Evolutionary conservation across 1,139 yeast genomes (phyloP), one percentile per base, ranked within the genome.

Genomic region (Hanseniaspora sp.): DNA sequence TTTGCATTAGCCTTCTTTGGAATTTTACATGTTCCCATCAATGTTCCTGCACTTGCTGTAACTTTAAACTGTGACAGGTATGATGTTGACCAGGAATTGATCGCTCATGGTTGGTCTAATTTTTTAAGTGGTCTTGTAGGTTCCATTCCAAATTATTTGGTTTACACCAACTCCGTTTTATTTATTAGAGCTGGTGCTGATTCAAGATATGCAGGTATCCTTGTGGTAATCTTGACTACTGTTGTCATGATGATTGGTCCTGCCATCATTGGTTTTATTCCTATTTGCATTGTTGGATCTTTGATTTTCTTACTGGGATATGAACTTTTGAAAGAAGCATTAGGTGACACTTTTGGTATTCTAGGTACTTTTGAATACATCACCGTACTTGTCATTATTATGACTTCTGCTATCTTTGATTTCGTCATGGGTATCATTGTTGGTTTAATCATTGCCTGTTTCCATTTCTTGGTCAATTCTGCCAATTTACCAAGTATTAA

Each of bases 151-250:
- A 92, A 92, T 67, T 92, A 92, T 66, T 72, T 92, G 63, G 98
- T 92, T 11, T 92, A 92, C 68, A 92, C 98, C 9, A 92, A 92
- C 69, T 84, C 95, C 35, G 87, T 92, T 17, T 71, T 92, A 51
- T 92, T 92, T 66, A 88, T 90, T 59, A 76, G 95, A 59, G 94
- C 96, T 4, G 98, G 98, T 40, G 97, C 96, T 1, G 94, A 88
- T 62, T 83, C 87, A 44, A 72, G 95, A 47, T 67, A 86, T 33
- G 94, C 97, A 5, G 98, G 98, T 13, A 74, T 88, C 13, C 71
- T 92, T 74, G 74, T 92, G 55, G 96, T 96, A 0, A 60, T 78
- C 1, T 94, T 92, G 1, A 92, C 98, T 0, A 78, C 77, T 17
- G 76, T 75, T 0, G 82, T 92, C 12, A 85, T 92, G 95, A 65